phyloP scores from a whole-genome alignment of 2,329 filamentous ascomycete species.

The Chrysosporium keratinophilum region DNA sequence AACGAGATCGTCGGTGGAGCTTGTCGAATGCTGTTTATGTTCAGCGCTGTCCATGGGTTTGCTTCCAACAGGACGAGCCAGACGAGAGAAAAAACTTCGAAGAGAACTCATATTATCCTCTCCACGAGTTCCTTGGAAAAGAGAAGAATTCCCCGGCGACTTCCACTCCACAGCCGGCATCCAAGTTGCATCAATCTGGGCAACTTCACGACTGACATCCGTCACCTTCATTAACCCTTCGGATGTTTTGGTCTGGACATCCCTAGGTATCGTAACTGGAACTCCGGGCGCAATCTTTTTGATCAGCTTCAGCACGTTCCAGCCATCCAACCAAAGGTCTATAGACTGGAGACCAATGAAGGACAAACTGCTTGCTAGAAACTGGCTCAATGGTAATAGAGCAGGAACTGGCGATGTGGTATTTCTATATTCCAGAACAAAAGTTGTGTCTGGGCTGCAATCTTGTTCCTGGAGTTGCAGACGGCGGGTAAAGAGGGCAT shows the following conservation, averaged over 20 bases:
- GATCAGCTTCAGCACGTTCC: conserved; percentile 62
- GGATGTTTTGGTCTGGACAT: conserved; percentile 71
- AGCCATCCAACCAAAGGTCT: conserved; percentile 84
- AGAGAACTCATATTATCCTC: conserved; percentile 49
- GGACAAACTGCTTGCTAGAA: conserved; percentile 86
- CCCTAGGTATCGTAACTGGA: conserved; percentile 60
- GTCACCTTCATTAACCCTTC: conserved; percentile 81
- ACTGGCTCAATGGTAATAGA: conserved; percentile 76
- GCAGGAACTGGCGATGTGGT: conserved; percentile 76
- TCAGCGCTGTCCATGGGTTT: conserved; percentile 31
- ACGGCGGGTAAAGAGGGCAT: conserved; percentile 85
- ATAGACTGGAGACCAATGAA: conserved; percentile 84
- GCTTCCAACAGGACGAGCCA: conserved; percentile 52
- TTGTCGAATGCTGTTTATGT: conserved; percentile 47
- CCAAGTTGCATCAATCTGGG: conserved; percentile 83
- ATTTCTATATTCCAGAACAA: conserved; percentile 89
- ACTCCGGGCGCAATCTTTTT: conserved; percentile 79
- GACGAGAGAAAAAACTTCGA: conserved; percentile 66
- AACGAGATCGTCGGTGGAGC: conserved; percentile 61
- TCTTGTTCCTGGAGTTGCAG: conserved; percentile 61
- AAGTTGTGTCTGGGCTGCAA: conserved; percentile 65
- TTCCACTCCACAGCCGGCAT: conserved; percentile 86
- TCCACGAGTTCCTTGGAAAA: conserved; percentile 28
- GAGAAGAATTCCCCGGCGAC: conserved; percentile 39
- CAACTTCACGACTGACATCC: conserved; percentile 71